Base-by-base conservation (phyloP, 2,329 filamentous ascomycete species). In the Dothideomycetidae sp. region DNA sequence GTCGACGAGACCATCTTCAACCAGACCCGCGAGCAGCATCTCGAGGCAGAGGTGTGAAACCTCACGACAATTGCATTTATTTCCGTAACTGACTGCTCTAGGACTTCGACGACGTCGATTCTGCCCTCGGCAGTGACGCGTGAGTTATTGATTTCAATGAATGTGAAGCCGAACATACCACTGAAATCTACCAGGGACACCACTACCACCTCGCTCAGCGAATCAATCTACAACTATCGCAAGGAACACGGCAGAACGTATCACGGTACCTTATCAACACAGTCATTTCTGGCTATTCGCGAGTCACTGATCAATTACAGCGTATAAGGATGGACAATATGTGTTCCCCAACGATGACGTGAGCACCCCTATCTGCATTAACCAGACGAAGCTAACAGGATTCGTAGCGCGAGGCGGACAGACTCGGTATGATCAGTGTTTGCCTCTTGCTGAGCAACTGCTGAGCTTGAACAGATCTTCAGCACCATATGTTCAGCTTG, bases 401-500 rank as follows among this genome's bases (percentile, higher is more conserved):
- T 10, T 11, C 7, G 11, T 33, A 58, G 55, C 48, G 50, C 26
- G 57, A 58, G 44, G 49, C 52, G 12, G 56, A 59, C 36, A 48
- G 57, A 11, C 44, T 60, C 4, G 44, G 44, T 44, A 12, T 38
- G 35, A n/a, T 26, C 7, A 17, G 11, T n/a, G 4, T 14, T 12
- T 3, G 14, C 7, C 10, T 15, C 10, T n/a, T 10, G 13, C 4
- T 29, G 31, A 28, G 10, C 29, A 5, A 31, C 12, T 41, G 51
- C 54, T 30, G 9, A 13, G 10, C 4, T 13, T 5, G 19, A n/a
- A n/a, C 33, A 43, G 45, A 48, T 26, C 54, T 59, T 10, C 62
- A 64, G 42, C 56, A 62, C 40, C 58, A 64, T 40, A 48, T 63
- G 36, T 56, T 70, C 30, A 63, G 66, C 29, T 62, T 73, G 40